Conservation (phyloP, 805 yeast genomes). For the Tanozyma kutaoensis region DNA sequence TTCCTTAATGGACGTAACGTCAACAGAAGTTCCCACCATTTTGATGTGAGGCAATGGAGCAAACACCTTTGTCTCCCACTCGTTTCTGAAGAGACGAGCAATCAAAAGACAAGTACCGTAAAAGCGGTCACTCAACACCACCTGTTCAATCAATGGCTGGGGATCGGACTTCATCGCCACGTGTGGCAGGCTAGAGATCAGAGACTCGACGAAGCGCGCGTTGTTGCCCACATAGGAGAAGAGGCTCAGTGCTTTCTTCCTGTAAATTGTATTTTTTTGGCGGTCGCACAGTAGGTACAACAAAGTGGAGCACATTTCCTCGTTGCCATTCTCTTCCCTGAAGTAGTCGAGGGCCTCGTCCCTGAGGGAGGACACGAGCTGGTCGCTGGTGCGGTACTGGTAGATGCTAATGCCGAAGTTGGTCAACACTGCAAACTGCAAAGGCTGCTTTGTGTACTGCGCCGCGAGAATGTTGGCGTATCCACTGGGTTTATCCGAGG, state of each 20-base stretch:
- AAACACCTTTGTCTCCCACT: slow-evolving; percentile 71
- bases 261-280: slow-evolving; percentile 4
- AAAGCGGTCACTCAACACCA: slow-evolving; percentile 82
- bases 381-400: slow-evolving; percentile 69
- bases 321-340: slow-evolving; percentile 67
- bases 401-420: slow-evolving; percentile 64
- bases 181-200: slow-evolving; percentile 1
- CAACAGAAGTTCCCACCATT: no score
- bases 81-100: slow-evolving; percentile 63
- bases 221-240: slow-evolving; percentile 43
- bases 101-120: slow-evolving; percentile 75
- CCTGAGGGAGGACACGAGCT: slow-evolving; percentile 55
- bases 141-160: slow-evolving; percentile 47
- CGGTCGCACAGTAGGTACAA: slow-evolving; percentile 57
- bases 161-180: slow-evolving; percentile 8
- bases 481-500: slow-evolving; percentile 66
- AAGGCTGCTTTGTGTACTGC: slow-evolving; percentile 57
- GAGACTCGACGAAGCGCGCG: slow-evolving; percentile 23
- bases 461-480: slow-evolving; percentile 79
- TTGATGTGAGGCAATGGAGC: slow-evolving; percentile 28
- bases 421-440: slow-evolving; percentile 74
- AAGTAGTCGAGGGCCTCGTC: slow-evolving; percentile 57
- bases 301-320: slow-evolving; percentile 85
- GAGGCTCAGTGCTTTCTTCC: slow-evolving; percentile 34
- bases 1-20: slow-evolving; percentile 24